phyloP scores from a whole-genome alignment of 1,139 yeast genomes.

The Suzukiozyma palmioleophila region DNA sequence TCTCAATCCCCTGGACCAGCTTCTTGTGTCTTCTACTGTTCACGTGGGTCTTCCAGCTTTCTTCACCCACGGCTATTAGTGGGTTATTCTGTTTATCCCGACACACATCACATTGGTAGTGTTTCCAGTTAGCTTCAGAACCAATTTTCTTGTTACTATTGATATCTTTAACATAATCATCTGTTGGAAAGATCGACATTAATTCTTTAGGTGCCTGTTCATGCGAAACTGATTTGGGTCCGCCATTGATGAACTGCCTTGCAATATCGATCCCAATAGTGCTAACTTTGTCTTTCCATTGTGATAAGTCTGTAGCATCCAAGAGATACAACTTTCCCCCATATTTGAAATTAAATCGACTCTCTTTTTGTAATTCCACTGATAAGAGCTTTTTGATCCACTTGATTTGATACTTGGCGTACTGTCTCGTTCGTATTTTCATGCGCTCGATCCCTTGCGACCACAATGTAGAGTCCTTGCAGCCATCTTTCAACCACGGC shows the following conservation, averaged over 20 bases:
- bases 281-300: slow-evolving; percentile 58
- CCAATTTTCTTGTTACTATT: slow-evolving; percentile 36
- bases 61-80: slow-evolving; percentile 68
- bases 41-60: slow-evolving; percentile 64
- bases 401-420: slow-evolving; percentile 86
- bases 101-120: slow-evolving; percentile 65
- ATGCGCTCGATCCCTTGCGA: slow-evolving; percentile 59
- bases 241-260: slow-evolving; percentile 25
- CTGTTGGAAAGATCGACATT: slow-evolving; percentile 26
- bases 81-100: slow-evolving; percentile 50
- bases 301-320: slow-evolving; percentile 67
- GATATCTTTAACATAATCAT: slow-evolving; percentile 14
- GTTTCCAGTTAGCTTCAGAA: slow-evolving; percentile 57
- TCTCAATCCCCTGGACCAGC: slow-evolving; percentile 15
- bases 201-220: slow-evolving; percentile 44
- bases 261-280: slow-evolving; percentile 53
- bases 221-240: slow-evolving; percentile 21
- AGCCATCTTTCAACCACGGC: slow-evolving; percentile 55
- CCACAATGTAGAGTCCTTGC: slow-evolving; percentile 19
- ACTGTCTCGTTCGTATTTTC: slow-evolving; percentile 82
- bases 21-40: slow-evolving; percentile 58
- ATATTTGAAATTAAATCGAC: slow-evolving; percentile 42
- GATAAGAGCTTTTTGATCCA: slow-evolving; percentile 79
- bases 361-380: slow-evolving; percentile 54
- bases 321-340: slow-evolving; percentile 66